Evolutionary conservation across 345 rosid species (phyloP), one percentile per base, ranked within the genome.

Genomic region (Raphanus raphanistrum): DNA sequence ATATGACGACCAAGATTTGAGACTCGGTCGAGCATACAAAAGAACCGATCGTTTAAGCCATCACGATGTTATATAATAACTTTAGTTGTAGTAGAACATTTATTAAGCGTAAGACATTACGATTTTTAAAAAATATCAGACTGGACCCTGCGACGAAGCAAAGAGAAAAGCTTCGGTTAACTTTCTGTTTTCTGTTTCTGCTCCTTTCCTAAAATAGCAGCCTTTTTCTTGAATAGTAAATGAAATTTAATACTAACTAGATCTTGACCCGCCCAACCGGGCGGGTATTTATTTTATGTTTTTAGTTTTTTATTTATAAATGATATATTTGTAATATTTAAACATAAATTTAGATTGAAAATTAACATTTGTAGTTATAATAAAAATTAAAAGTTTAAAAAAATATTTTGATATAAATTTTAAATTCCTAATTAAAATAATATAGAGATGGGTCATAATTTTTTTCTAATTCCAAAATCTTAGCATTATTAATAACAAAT

Each of bases 131-230:
- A 11, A 10, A 41, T 41, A 41, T 41, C 48, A 41, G 48, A 11
- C 48, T 11, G 48, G 4, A 13, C 48, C 48, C 48, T 0, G 3
- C 48, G 48, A 41, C 48, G 48, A 78, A 16, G 31, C 48, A 60
- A 78, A 72, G 73, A 72, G 73, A 66, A 72, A 66, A 66, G 27
- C 57, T 72, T 72, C 69, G 7, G 73, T 66, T 78, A 65, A 21
- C 81, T 71, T 71, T 78, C 81, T 32, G 72, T 78, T 78, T 77
- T 57, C 81, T 65, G 81, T 72, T 78, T 72, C 35, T 78, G 55
- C 67, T 72, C 54, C 27, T 64, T 64, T 78, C 81, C 61, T 43
- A 31, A n/a, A 65, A 26, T 45, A 72, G 77, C 26, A 72, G 43
- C 60, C 45, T 15, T 54, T 55, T 28, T 35, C 58, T 3, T 17